phyloP scores from a whole-genome alignment of 1,284 basidiomycete species.

The Rhodotorula sp. region DNA sequence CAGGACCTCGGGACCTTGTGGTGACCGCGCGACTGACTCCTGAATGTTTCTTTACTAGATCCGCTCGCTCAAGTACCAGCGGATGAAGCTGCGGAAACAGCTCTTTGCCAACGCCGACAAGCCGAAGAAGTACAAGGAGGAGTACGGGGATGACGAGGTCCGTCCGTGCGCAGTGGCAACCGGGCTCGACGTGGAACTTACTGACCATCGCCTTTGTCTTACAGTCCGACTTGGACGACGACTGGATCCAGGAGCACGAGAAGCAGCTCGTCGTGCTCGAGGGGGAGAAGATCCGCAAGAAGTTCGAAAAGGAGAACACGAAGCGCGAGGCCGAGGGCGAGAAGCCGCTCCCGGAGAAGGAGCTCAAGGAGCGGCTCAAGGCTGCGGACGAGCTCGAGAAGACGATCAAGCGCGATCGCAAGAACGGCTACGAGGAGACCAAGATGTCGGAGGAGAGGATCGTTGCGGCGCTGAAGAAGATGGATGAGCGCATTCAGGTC shows the following conservation, averaged over 20 bases:
- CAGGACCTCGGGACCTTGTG: conserved; percentile 38
- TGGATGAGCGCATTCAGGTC: conserved; percentile 76
- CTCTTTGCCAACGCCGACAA: conserved; percentile 46
- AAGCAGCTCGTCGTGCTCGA: conserved; percentile 57
- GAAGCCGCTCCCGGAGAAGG: conserved; percentile 54
- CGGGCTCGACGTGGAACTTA: no score
- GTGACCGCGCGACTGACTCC: not conserved
- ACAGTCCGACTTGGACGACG: conserved; percentile 82
- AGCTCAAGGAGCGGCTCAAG: conserved; percentile 58
- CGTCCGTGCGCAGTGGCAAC: not conserved
- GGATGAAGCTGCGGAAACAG: conserved; percentile 56
- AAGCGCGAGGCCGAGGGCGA: conserved; percentile 50
- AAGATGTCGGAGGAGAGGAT: conserved; percentile 43
- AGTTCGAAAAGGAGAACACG: conserved; percentile 76
- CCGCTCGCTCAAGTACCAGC: conserved; percentile 81
- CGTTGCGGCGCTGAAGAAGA: conserved; percentile 62
- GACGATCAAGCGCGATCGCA: conserved; percentile 74
- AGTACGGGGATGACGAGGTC: conserved; percentile 22
- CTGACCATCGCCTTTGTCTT: not conserved
- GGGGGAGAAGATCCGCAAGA: conserved; percentile 68
- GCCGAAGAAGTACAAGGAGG: conserved; percentile 70
- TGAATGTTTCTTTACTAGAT: conserved; percentile 45
- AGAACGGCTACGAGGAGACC: conserved; percentile 58
- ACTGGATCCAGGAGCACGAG: conserved; percentile 81
- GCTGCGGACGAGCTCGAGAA: conserved; percentile 75